Conservation (phyloP, 768 basidiomycete species). For the Pholiota microspora region DNA sequence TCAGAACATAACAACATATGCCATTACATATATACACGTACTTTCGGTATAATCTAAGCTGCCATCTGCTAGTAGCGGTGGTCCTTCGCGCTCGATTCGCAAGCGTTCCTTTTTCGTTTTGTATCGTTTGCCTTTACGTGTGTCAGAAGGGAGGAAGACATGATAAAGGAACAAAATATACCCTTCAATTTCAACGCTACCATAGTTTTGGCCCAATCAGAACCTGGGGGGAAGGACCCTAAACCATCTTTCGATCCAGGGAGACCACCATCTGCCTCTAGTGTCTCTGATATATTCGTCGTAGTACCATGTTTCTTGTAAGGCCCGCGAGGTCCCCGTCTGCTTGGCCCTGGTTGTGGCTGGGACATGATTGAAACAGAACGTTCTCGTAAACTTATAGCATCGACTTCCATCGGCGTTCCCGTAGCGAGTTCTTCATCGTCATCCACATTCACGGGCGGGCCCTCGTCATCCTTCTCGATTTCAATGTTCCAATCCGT, state of each 20-base stretch:
- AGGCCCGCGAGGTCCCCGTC: slow-evolving; percentile 50
- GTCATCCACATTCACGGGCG: slow-evolving; percentile 36
- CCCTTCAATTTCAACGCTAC: slow-evolving; percentile 75
- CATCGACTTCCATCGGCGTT: slow-evolving; percentile 48
- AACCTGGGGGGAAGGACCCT: slow-evolving; percentile 67
- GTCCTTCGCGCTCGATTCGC: slow-evolving; percentile 74
- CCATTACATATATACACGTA: slow-evolving; percentile 31
- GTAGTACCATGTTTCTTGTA: slow-evolving; percentile 43
- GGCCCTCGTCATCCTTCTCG: slow-evolving; percentile 60
- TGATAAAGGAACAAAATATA: slow-evolving; percentile 17
- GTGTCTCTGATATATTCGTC: slow-evolving; percentile 36
- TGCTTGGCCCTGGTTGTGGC: slow-evolving; percentile 28
- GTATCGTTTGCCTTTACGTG: slow-evolving; percentile 62
- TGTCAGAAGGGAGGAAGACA: neutral
- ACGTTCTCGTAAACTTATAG: slow-evolving; percentile 31
- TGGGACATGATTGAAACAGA: slow-evolving; percentile 48
- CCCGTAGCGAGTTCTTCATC: slow-evolving; percentile 33
- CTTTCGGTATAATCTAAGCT: slow-evolving; percentile 74
- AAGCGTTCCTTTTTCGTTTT: slow-evolving; percentile 79
- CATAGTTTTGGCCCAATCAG: slow-evolving; percentile 73
- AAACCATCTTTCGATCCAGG: slow-evolving; percentile 79
- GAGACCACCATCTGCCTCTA: slow-evolving; percentile 69
- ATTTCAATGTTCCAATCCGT: slow-evolving; percentile 83
- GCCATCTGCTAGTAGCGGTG: slow-evolving; percentile 70
- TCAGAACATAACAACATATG: slow-evolving; percentile 7